Evolutionary conservation across 2,329 filamentous ascomycete species (phyloP).

Genomic region (Cercospora zeina): DNA sequence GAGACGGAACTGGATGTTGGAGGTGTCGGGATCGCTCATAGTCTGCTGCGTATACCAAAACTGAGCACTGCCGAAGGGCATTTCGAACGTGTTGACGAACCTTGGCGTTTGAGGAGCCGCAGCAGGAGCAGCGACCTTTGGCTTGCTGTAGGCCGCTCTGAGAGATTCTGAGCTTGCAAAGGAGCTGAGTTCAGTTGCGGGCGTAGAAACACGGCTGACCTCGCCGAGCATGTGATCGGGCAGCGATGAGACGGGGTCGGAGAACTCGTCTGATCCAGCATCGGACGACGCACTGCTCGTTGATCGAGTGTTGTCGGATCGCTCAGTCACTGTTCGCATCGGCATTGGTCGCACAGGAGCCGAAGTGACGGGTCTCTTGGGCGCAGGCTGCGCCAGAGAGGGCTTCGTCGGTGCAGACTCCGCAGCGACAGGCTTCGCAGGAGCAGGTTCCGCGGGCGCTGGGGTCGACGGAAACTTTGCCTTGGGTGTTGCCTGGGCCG

Average conservation of each 20-base stretch:
- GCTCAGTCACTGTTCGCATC: not conserved
- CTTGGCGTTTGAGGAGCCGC: conserved; percentile 33
- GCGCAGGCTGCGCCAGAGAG: no score
- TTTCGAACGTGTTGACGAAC: conserved; percentile 45
- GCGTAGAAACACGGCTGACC: not conserved
- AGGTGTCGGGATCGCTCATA: not conserved
- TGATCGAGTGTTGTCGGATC: not conserved
- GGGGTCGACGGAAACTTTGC: not conserved
- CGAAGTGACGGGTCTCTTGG: not conserved
- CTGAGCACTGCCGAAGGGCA: not conserved
- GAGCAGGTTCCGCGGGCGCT: not conserved
- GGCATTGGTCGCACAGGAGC: not conserved
- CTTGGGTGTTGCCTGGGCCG: not conserved
- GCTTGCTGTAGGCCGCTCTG: not conserved
- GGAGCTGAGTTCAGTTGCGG: not conserved
- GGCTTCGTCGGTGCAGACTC: no score
- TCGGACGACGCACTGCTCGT: not conserved
- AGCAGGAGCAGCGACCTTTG: not conserved
- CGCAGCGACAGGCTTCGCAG: not conserved
- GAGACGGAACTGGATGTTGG: not conserved
- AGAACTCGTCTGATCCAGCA: not conserved
- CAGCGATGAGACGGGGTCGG: not conserved
- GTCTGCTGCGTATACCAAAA: not conserved
- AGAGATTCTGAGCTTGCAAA: not conserved
- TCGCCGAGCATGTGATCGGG: not conserved